Conservation (phyloP, 2,329 filamentous ascomycete genomes). For the Neofusicoccum ribis region DNA sequence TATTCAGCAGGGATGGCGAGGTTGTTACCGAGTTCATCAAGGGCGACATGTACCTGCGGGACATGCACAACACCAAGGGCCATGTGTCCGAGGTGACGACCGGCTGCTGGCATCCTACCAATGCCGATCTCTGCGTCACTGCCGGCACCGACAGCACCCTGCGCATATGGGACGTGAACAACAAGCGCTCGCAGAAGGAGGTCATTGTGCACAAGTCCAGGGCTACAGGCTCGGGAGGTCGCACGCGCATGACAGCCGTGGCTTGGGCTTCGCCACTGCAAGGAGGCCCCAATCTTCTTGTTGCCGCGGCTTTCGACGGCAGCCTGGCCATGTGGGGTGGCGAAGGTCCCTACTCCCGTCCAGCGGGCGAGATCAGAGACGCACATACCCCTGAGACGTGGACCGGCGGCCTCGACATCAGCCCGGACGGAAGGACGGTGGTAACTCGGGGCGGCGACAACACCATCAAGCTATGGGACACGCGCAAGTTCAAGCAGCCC, state of each 20-base stretch:
- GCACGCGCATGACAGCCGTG: slow-evolving; percentile 91
- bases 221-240: slow-evolving; percentile 81
- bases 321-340: slow-evolving; percentile 90
- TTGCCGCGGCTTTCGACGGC: slow-evolving; percentile 83
- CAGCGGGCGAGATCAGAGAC: slow-evolving; percentile 77
- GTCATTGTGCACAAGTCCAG: slow-evolving; percentile 95
- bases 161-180: slow-evolving; percentile 95
- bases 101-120: slow-evolving; percentile 86
- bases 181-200: slow-evolving; percentile 84
- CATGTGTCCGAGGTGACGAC: slow-evolving; percentile 90
- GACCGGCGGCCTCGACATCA: slow-evolving; percentile 91
- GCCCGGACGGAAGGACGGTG: slow-evolving; percentile 83
- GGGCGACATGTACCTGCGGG: slow-evolving; percentile 95
- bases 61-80: slow-evolving; percentile 97
- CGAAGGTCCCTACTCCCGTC: slow-evolving; percentile 80
- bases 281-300: slow-evolving; percentile 66
- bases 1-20: slow-evolving; percentile 87
- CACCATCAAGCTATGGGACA: slow-evolving; percentile 95
- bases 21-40: slow-evolving; percentile 86
- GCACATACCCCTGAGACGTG: slow-evolving; percentile 83
- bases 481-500: slow-evolving; percentile 88
- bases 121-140: slow-evolving; percentile 82
- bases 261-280: slow-evolving; percentile 70
- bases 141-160: slow-evolving; percentile 94
- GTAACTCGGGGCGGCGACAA: slow-evolving; percentile 90